Percentiles rank a stretch among this genome's conserved stretches.
phyloP scores from a whole-genome alignment of 164 flowering plant genomes.

The Berberis vulgaris region DNA sequence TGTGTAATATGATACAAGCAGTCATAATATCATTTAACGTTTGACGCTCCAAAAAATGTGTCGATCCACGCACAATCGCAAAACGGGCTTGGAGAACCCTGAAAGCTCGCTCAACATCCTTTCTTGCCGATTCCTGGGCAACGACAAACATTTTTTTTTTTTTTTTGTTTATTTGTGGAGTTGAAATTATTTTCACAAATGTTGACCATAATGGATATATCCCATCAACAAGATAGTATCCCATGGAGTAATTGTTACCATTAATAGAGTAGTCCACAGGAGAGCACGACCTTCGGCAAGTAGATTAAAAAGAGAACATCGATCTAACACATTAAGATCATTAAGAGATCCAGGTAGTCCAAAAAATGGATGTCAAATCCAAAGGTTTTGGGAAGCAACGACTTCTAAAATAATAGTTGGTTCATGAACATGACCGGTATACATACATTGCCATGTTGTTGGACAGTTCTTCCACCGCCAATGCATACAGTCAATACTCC shows the following conservation, averaged over 20 bases:
- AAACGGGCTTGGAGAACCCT: not conserved
- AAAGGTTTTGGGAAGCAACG: not conserved
- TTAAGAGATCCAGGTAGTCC: not conserved
- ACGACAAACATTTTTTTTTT: not conserved
- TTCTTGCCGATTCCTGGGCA: not conserved
- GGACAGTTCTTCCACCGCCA: constrained; percentile 4
- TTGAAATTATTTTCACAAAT: not conserved
- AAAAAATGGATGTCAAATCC: constrained; percentile 7
- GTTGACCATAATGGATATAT: not conserved
- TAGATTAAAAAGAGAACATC: not conserved
- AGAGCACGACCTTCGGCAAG: not conserved
- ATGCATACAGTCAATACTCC: constrained; percentile 6
- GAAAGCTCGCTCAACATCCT: not conserved
- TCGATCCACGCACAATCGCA: not conserved
- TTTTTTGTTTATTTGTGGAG: not conserved
- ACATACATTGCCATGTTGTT: not conserved
- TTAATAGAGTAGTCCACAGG: not conserved
- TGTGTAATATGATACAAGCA: too few species aligned
- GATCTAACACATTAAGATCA: not conserved
- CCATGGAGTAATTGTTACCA: not conserved
- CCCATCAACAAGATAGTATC: not conserved
- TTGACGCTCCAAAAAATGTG: not conserved
- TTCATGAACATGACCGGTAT: not conserved
- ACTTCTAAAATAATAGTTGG: constrained; percentile 2
- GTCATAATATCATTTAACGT: too few species aligned